These are phyloP conservation scores for Coffea canephora DNA, from an alignment of 257 asterid genomes.

Conservation along the genomic window DNA sequence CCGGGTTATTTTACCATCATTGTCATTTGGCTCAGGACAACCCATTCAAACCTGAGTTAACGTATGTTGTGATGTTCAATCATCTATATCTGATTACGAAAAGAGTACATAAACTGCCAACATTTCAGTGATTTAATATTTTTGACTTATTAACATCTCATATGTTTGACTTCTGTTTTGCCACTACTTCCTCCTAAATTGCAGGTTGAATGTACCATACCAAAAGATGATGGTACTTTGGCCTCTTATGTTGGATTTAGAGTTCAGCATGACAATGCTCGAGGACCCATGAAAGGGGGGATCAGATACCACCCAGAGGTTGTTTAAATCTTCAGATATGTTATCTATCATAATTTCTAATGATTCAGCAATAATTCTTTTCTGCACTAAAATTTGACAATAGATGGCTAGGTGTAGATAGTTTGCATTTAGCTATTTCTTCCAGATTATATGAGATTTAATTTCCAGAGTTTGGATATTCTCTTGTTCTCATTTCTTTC, in stretches of 20 bases:
- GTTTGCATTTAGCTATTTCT: background rate
- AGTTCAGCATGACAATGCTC: conserved; percentile 88
- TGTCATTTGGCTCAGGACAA: background rate
- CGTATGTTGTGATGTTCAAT: background rate
- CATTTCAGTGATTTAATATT: background rate
- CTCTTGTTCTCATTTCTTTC: background rate
- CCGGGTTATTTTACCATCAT: background rate
- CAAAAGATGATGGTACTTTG: conserved; percentile 87
- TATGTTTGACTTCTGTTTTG: background rate
- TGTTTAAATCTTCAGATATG: conserved; percentile 1
- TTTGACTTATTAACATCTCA: background rate
- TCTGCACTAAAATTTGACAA: background rate
- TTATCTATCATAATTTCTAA: background rate
- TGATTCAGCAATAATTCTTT: background rate
- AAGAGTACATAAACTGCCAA: background rate
- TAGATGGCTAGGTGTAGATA: background rate
- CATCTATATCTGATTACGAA: background rate
- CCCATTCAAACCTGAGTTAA: background rate
- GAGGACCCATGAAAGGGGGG: conserved; percentile 99
- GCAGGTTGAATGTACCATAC: conserved; percentile 95
- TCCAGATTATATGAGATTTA: background rate
- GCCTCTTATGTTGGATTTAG: conserved; percentile 89
- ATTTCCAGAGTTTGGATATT: background rate
- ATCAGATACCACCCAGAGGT: conserved; percentile 97
- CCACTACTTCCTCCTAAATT: conserved; percentile 2